Conservation (phyloP, 2,329 filamentous ascomycete species). For the Fonsecaea nubica region DNA sequence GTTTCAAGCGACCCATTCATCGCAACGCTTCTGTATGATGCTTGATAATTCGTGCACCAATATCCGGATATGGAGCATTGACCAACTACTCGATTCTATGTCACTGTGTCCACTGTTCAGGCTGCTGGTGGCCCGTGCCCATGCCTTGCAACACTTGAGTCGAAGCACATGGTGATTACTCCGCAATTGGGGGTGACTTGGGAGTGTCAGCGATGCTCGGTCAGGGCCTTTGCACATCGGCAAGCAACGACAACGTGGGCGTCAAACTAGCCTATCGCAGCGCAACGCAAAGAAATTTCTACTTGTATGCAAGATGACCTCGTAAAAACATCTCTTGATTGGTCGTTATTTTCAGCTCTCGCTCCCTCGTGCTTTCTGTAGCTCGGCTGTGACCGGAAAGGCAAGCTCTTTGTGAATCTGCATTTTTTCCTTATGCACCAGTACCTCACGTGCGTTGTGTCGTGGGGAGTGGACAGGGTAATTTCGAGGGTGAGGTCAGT, state of each 20-base stretch:
- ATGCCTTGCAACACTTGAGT: neutral
- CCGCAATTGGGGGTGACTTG: neutral
- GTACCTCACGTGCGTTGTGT: neutral
- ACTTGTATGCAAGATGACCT: constrained; percentile 13
- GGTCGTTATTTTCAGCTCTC: constrained; percentile 19
- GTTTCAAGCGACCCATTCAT: neutral
- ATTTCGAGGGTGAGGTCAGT: neutral
- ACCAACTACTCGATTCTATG: neutral
- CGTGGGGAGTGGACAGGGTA: neutral
- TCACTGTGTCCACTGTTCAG: neutral
- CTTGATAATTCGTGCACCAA: neutral
- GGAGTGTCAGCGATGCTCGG: neutral
- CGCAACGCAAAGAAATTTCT: neutral
- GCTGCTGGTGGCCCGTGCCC: neutral
- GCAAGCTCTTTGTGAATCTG: constrained; percentile 10
- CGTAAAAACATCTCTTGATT: constrained; percentile 1
- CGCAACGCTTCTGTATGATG: neutral
- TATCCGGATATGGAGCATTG: neutral
- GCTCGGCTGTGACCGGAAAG: constrained; percentile 20
- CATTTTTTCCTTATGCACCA: constrained; percentile 9
- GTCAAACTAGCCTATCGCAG: constrained; percentile 11
- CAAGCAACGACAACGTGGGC: constrained; percentile 1
- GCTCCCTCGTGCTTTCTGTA: constrained; percentile 7
- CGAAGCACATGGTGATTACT: constrained; percentile 2
- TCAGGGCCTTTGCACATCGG: constrained; percentile 9